phyloP scores from a whole-genome alignment of 179 eudicot species.

The Silene noctiflora region DNA sequence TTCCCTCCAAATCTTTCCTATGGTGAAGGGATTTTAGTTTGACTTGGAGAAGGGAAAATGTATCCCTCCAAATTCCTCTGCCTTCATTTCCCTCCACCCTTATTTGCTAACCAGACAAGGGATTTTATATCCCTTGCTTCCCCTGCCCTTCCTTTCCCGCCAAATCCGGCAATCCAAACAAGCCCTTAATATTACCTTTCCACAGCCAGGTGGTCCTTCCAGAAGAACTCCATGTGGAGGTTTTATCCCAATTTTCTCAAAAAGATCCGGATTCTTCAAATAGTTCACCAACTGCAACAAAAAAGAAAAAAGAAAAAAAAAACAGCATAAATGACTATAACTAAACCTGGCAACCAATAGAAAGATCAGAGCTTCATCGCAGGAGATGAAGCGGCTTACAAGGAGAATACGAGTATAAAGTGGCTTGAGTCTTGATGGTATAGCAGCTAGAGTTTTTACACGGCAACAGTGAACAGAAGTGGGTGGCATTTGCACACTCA shows the following conservation, averaged over 20 bases:
- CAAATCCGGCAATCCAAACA: too few species aligned
- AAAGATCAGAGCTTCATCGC: background rate
- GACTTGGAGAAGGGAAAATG: too few species aligned
- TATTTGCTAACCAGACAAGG: too few species aligned
- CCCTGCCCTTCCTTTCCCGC: too few species aligned
- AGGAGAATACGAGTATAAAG: background rate
- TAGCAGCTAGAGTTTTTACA: background rate
- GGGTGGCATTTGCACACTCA: background rate
- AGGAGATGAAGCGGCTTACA: background rate
- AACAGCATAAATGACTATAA: background rate
- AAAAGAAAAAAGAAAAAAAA: slow-evolving; percentile 11
- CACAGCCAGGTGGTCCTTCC: slow-evolving; percentile 98
- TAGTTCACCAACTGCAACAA: slow-evolving; percentile 66
- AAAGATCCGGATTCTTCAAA: slow-evolving; percentile 88
- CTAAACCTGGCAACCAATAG: background rate
- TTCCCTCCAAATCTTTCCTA: too few species aligned
- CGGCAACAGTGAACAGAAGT: background rate
- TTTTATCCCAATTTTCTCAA: slow-evolving; percentile 90
- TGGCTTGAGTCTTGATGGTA: background rate
- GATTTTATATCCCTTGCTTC: too few species aligned
- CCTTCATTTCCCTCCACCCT: too few species aligned
- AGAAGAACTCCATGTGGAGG: slow-evolving; percentile 96
- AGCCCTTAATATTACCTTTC: slow-evolving; percentile 53
- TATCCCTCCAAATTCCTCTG: too few species aligned
- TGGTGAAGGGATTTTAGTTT: too few species aligned